phyloP scores from a whole-genome alignment of 257 asterid genomes.

The Nicotiana undulata region DNA sequence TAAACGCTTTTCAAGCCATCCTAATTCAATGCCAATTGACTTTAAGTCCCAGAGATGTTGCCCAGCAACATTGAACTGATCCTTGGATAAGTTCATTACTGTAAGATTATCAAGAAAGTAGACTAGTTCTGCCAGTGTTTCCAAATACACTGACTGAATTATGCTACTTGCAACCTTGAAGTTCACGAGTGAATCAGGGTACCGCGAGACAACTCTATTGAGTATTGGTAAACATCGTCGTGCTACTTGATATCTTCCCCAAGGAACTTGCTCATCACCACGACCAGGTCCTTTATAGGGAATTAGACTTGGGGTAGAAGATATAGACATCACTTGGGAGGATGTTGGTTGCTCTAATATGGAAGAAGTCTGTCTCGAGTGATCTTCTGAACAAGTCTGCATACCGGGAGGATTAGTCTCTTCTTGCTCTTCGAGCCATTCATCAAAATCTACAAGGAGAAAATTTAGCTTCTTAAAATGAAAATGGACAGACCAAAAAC shows the following conservation, averaged over 20 bases:
- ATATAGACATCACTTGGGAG: neutral
- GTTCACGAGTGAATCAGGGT: conserved; percentile 11
- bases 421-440: neutral
- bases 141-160: neutral
- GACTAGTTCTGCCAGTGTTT: conserved; percentile 9
- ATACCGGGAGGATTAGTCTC: neutral
- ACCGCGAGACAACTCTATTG: neutral
- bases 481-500: neutral
- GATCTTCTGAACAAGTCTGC: neutral
- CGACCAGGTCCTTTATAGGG: conserved; percentile 9
- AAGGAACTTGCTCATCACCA: conserved; percentile 9
- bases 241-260: conserved; percentile 14
- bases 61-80: neutral
- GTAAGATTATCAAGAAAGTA: conserved; percentile 6
- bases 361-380: neutral
- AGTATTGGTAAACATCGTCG: conserved; percentile 11
- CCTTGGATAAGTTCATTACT: conserved; percentile 3
- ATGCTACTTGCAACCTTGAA: neutral
- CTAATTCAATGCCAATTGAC: conserved; percentile 8
- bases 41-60: conserved; percentile 11
- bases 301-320: conserved; percentile 9
- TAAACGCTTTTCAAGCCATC: conserved; percentile 12
- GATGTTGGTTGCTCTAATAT: neutral
- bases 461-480: neutral
- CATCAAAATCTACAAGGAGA: neutral